phyloP scores from a whole-genome alignment of 805 yeast species.

The Blastobotrys muscicola region DNA sequence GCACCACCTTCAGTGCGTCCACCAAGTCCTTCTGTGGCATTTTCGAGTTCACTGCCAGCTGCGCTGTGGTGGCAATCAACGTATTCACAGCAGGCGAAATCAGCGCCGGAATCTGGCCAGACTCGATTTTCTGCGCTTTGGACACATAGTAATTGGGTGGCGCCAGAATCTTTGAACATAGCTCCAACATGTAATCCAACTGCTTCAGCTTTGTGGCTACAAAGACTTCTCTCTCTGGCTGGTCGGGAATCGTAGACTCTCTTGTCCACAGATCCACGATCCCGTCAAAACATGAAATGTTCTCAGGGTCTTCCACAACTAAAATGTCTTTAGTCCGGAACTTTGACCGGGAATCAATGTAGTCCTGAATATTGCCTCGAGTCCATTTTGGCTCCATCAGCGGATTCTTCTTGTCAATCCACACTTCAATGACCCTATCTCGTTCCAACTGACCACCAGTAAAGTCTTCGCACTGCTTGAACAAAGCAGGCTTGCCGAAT shows the following conservation, averaged over 20 bases:
- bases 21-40: constrained; percentile 1
- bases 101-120: constrained; percentile 8
- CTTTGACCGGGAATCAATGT: constrained; percentile 9
- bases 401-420: constrained; percentile 10
- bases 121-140: neutral
- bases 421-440: constrained; percentile 8
- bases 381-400: constrained; percentile 13
- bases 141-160: constrained; percentile 6
- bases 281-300: constrained; percentile 4
- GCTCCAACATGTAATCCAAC: constrained; percentile 8
- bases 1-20: constrained; percentile 3
- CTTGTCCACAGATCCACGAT: constrained; percentile 8
- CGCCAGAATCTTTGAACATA: constrained; percentile 8
- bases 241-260: constrained; percentile 5
- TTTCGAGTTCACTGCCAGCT: neutral
- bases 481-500: constrained; percentile 2
- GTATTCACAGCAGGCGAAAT: constrained; percentile 10
- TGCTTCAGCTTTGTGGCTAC: constrained; percentile 3
- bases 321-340: constrained; percentile 7
- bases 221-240: constrained; percentile 6
- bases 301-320: constrained; percentile 9
- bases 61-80: constrained; percentile 3
- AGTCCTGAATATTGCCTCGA: constrained; percentile 9
- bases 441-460: constrained; percentile 6
- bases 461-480: constrained; percentile 6